A percentile compares a stretch with the other conserved stretches of the same genome.
phyloP scores from a whole-genome alignment of 805 yeast genomes.

The Kodamaea neixiangensis region DNA sequence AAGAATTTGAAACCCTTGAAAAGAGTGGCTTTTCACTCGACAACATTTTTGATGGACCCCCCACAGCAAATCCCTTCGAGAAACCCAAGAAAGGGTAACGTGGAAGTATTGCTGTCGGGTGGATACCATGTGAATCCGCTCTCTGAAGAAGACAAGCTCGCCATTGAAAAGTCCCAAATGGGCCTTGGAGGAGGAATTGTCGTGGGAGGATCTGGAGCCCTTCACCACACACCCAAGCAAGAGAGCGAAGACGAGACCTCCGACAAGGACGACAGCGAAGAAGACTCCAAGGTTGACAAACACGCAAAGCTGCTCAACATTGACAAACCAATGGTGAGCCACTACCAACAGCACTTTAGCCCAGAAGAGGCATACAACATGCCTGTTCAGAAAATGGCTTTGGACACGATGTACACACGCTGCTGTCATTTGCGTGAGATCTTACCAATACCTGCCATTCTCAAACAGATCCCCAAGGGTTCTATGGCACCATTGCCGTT shows the following conservation, averaged over 20 bases:
- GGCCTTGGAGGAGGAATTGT: constrained; percentile 66
- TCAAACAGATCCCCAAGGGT: constrained; percentile 78
- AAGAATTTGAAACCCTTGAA: constrained; percentile 37
- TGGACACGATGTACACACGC: constrained; percentile 81
- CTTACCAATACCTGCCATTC: constrained; percentile 85
- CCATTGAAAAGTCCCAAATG: constrained; percentile 41
- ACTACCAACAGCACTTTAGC: constrained; percentile 8
- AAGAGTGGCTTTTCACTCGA: constrained; percentile 45
- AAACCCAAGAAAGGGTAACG: constrained; percentile 78
- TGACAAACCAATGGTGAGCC: constrained; percentile 34
- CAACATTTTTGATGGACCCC: constrained; percentile 55
- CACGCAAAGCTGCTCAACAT: constrained; percentile 29
- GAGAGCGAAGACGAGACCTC: neutral
- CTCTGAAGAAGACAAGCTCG: constrained; percentile 51
- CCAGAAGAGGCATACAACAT: constrained; percentile 21
- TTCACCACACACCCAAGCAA: constrained; percentile 21
- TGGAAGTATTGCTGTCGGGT: constrained; percentile 55
- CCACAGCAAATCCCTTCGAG: constrained; percentile 94
- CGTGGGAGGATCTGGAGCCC: constrained; percentile 76
- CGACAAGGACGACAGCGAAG: constrained; percentile 19
- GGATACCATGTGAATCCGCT: constrained; percentile 54
- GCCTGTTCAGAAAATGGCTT: constrained; percentile 47
- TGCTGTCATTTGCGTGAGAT: constrained; percentile 94
- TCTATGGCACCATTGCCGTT: constrained; percentile 73
- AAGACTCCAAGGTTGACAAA: constrained; percentile 22